Conservation (phyloP, 139 green algal genomes). For the Yamagishiella unicocca region DNA sequence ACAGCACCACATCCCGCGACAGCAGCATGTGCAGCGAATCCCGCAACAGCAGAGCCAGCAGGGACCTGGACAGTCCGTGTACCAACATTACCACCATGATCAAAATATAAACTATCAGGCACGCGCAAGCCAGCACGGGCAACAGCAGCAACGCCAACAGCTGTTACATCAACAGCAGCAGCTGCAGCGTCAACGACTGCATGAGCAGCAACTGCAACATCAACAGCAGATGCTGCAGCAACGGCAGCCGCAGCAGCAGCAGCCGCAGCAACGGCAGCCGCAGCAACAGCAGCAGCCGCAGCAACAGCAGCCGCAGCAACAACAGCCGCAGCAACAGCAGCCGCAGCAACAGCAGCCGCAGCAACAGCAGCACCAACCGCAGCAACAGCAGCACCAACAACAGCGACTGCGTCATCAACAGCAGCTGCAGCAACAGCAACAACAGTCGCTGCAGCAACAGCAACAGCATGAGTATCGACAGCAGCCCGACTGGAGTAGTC, state of each 20-base stretch:
- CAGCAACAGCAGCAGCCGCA: neutral
- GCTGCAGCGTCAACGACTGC: neutral
- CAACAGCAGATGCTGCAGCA: neutral
- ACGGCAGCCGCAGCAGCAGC: neutral
- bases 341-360: neutral
- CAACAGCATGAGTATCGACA: neutral
- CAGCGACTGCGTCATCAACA: neutral
- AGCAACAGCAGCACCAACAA: neutral
- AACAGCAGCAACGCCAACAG: neutral
- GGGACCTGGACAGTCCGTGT: neutral
- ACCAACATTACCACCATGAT: too few species aligned
- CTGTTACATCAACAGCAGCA: neutral
- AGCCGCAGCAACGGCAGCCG: neutral
- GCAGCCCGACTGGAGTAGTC: neutral
- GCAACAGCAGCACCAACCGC: neutral
- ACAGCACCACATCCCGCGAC: neutral
- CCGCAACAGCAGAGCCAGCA: neutral
- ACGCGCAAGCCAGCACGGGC: neutral
- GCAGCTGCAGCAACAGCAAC: neutral
- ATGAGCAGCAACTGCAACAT: neutral
- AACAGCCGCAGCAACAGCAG: neutral
- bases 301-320: neutral
- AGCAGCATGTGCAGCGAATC: neutral
- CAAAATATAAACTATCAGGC: too few species aligned
- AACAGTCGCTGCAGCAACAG: neutral